Conservation (phyloP, 305 asterid genomes). For the Striga hermonthica region DNA sequence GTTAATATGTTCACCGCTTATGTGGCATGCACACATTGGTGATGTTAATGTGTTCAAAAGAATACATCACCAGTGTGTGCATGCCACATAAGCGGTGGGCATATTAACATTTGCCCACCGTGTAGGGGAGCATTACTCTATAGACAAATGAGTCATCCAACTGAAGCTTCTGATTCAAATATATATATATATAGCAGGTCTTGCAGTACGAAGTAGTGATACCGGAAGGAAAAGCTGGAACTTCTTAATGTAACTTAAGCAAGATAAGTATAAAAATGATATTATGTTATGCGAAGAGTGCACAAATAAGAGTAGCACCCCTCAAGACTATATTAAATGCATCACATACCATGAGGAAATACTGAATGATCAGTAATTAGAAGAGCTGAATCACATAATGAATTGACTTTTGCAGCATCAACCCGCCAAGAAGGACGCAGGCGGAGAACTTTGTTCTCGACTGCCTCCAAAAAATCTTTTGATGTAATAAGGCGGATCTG, state of each 20-base stretch:
- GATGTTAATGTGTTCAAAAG: too few relatives aligned
- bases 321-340: slow-evolving; percentile 14
- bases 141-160: slow-evolving; percentile 7
- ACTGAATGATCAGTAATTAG: slow-evolving; percentile 83
- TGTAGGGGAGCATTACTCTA: too few relatives aligned
- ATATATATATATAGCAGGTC: slow-evolving; percentile 7
- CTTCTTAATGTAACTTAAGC: slow-evolving; percentile 26
- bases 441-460: slow-evolving; percentile 61
- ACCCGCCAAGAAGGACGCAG: slow-evolving; percentile 88
- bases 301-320: too few relatives aligned
- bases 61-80: too few relatives aligned
- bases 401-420: slow-evolving; percentile 72
- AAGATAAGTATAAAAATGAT: slow-evolving; percentile 5
- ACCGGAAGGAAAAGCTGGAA: slow-evolving; percentile 12
- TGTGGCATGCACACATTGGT: too few relatives aligned
- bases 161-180: not conserved
- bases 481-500: slow-evolving; percentile 68
- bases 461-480: slow-evolving; percentile 74
- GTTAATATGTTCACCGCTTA: too few relatives aligned
- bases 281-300: not conserved
- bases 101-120: too few relatives aligned
- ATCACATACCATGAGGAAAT: slow-evolving; percentile 63
- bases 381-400: slow-evolving; percentile 68
- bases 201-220: slow-evolving; percentile 14
- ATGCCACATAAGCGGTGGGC: too few relatives aligned